Base-by-base conservation (phyloP, 2,329 filamentous ascomycete genomes). In the Fusarium oxysporum region DNA sequence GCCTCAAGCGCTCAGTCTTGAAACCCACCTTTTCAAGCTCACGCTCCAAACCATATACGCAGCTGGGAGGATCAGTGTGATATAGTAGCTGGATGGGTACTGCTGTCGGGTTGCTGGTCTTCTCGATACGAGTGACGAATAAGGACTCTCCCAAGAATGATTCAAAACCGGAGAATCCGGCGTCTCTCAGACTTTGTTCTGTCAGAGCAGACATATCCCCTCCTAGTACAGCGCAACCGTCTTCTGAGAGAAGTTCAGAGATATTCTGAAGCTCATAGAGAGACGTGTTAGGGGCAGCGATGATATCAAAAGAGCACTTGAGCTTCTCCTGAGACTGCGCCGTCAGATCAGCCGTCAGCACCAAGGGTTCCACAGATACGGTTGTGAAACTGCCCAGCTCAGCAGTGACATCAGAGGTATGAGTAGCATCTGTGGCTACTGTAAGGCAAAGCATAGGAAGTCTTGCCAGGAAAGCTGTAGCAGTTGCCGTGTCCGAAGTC, bases 31-130 rank as follows among this genome's bases (percentile, higher is more conserved):
- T 19, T 25, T 17, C 16, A 14, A 44, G 41, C 0, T 25, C n/a
- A 25, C 6, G 16, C 16, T 44, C 23, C 8, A 43, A 17, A 2
- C 1, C 13, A 23, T 16, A 10, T 0, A 23, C 6, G n/a, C n/a
- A 43, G 14, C n/a, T 43, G 12, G 41, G 41, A 14, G 13, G 40
- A 19, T 19, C 16, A 1, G 5, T 25, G 6, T 25, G 23, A 17
- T 12, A 6, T 3, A 44, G 41, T 11, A 44, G 7, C 16, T 7
- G 14, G 2, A 25, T 12, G 4, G 41, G 16, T 10, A 9, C 23
- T 44, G 6, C 41, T 44, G 14, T 5, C 11, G n/a, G 14, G 16
- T 25, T 25, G 23, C 16, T 25, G 8, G n/a, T 25, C 41, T 19
- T 44, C 6, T 23, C 10, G 9, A 25, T 23, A 19, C n/a, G 23